Percentiles rank a stretch among this genome's conserved stretches.
These are phyloP conservation scores for Polychaeton citri DNA, from an alignment of 2,329 filamentous ascomycete species.

Conservation along the genomic window DNA sequence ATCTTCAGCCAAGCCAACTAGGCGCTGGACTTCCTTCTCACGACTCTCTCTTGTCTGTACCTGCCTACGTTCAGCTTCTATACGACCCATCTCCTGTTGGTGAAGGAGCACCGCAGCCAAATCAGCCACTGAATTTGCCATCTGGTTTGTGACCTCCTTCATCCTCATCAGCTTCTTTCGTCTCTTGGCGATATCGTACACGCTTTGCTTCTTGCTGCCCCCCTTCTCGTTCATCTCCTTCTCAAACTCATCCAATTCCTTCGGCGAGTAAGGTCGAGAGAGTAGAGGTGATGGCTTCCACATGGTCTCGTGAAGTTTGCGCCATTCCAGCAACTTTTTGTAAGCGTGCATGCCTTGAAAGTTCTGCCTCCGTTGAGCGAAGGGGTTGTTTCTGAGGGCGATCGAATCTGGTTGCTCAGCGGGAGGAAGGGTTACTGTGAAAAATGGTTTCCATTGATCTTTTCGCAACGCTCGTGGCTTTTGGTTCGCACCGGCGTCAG, in stretches of 20 bases:
- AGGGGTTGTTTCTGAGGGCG: neutral
- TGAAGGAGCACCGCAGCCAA: conserved; percentile 42
- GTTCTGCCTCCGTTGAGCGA: conserved; percentile 19
- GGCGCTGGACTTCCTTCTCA: conserved; percentile 8
- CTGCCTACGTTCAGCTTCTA: conserved; percentile 12
- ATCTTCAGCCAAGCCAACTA: conserved; percentile 9
- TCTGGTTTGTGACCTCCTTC: conserved; percentile 49
- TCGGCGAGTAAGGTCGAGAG: conserved; percentile 24
- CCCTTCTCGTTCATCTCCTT: conserved; percentile 21
- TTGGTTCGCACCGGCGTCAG: conserved; percentile 52
- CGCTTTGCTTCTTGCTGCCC: conserved; percentile 18
- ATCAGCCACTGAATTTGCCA: conserved; percentile 49
- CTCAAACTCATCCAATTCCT: conserved; percentile 28
- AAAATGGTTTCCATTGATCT: conserved; percentile 50
- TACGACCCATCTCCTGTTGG: conserved; percentile 27
- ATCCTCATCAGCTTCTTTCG: conserved; percentile 35
- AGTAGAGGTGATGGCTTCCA: conserved; percentile 27
- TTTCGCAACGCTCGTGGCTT: conserved; percentile 44
- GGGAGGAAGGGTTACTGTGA: conserved; percentile 40
- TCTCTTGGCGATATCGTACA: conserved; percentile 18
- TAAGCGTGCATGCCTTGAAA: conserved; percentile 41
- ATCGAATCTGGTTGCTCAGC: neutral
- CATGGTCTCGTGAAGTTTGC: conserved; percentile 42
- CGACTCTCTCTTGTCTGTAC: conserved; percentile 3
- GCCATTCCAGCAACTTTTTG: conserved; percentile 46